These are phyloP conservation scores for Nigrograna mackinnonii DNA, from an alignment of 2,329 filamentous ascomycete genomes.

Conservation along the genomic window DNA sequence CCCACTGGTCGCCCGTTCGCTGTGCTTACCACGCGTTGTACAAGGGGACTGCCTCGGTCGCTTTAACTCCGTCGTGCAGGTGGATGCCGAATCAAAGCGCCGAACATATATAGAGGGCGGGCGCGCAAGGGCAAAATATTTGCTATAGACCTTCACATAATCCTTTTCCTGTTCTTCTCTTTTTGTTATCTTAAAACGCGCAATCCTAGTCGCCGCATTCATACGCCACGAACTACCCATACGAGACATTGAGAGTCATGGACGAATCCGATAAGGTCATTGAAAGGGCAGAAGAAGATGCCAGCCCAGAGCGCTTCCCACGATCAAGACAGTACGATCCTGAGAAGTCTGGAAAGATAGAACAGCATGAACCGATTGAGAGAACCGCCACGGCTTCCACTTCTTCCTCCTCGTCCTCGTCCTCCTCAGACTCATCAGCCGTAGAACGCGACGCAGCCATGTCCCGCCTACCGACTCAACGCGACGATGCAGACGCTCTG, in stretches of 20 bases:
- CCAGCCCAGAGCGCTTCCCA: slow-evolving; percentile 47
- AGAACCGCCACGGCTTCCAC: slow-evolving; percentile 61
- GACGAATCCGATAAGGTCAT: slow-evolving; percentile 61
- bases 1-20: too few relatives aligned
- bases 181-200: neutral
- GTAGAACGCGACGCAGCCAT: slow-evolving; percentile 51
- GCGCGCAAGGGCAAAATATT: too few relatives aligned
- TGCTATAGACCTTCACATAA: too few relatives aligned
- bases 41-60: too few relatives aligned
- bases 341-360: slow-evolving; percentile 36
- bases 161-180: too few relatives aligned
- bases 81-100: too few relatives aligned
- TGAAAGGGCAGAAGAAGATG: slow-evolving; percentile 58
- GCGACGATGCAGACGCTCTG: slow-evolving; percentile 56
- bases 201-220: too few relatives aligned
- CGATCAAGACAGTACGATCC: slow-evolving; percentile 37
- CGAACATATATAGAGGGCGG: too few relatives aligned
- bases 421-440: slow-evolving; percentile 44
- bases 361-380: slow-evolving; percentile 53
- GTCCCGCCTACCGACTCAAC: slow-evolving; percentile 65
- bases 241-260: too few relatives aligned
- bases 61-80: too few relatives aligned
- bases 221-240: too few relatives aligned
- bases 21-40: too few relatives aligned
- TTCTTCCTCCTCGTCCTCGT: slow-evolving; percentile 41